Conservation (phyloP, 2,329 filamentous ascomycete species). For the Tothia fuscella region DNA sequence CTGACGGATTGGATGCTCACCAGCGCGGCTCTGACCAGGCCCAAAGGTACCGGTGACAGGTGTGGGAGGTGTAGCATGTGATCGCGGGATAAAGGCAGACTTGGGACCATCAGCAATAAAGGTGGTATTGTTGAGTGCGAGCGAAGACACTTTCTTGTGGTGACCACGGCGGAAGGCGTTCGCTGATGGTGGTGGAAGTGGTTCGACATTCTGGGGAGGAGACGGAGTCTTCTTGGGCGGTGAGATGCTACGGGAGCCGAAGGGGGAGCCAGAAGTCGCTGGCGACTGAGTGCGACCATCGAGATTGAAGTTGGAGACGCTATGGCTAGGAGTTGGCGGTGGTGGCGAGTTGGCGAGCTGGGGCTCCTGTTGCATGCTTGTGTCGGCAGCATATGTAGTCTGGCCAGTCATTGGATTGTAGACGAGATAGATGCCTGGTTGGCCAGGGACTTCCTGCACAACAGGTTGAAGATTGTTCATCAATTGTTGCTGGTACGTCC, state of each 20-base stretch:
- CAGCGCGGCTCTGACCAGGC: conserved; percentile 82
- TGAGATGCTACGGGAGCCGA: conserved; percentile 49
- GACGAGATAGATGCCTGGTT: conserved; percentile 68
- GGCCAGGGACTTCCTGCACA: conserved; percentile 49
- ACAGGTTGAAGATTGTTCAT: conserved; percentile 55
- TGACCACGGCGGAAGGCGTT: conserved; percentile 89
- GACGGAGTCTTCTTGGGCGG: conserved; percentile 53
- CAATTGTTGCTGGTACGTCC: conserved; percentile 52
- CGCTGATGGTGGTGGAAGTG: conserved; percentile 75
- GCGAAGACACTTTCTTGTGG: conserved; percentile 69
- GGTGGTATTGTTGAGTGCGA: conserved; percentile 48
- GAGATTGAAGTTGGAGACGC: conserved; percentile 25
- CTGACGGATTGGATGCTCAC: conserved; percentile 88
- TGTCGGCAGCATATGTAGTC: conserved; percentile 67
- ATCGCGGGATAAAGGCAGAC: conserved; percentile 43
- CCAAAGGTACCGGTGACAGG: conserved; percentile 79
- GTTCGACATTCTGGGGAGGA: conserved; percentile 55
- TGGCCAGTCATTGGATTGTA: conserved; percentile 82
- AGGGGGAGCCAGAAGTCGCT: conserved; percentile 44
- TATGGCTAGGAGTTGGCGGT: conserved; percentile 30
- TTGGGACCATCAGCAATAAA: conserved; percentile 52
- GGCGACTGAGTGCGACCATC: conserved; percentile 61
- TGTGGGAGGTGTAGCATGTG: conserved; percentile 59
- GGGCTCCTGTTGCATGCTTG: conserved; percentile 37
- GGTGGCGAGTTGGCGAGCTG: conserved; percentile 37